Base-by-base conservation (phyloP, 2,329 filamentous ascomycete species). In the Byssothecium circinans region DNA sequence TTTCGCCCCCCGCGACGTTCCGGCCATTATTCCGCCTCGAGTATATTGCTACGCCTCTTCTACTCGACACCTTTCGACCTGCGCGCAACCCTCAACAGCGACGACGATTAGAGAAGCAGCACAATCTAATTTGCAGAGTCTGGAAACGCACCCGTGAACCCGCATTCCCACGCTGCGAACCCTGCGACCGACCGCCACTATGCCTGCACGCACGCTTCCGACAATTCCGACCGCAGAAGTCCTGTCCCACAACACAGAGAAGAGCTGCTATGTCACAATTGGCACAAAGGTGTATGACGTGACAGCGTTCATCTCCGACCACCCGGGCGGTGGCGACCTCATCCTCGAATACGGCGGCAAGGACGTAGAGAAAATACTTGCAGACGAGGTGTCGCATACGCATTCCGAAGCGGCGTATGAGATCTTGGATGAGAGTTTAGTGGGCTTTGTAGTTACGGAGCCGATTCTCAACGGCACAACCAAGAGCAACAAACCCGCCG, bases 331-430 rank as follows among this genome's bases (percentile, higher is more conserved):
- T 49, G 83, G 84, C 61, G 89, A 96, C 53, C 77, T 97, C 60
- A 86, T 99, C 52, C 78, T 96, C 54, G 88, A 96, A 43, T 95
- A 94, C 70, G 94, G 82, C 25, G 92, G 92, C 57, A 89, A 90
- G 71, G 94, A 99, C 71, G 80, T 96, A 48, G 81, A 82, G 55
- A 80, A 84, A 3, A 95, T 96, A 49, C 78, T 99, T 73, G 84
- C 87, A 67, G 91, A 99, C 65, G 80, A 85, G 52, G 75, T 82
- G 35, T 96, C 91, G 27, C 94, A 99, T 67, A 75, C 78, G 35
- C 94, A 99, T 71, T 90, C 88, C 39, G 91, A 97, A 52, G 81
- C 91, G 2, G 94, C 94, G n/a, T 99, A 96, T 73, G 92, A 97
- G 62, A 88, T 97, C 12, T 79, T 99, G 20, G 89, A 95, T 37